Base-by-base conservation (phyloP, 176 grass and related monocot species). In the Zizania latifolia region DNA sequence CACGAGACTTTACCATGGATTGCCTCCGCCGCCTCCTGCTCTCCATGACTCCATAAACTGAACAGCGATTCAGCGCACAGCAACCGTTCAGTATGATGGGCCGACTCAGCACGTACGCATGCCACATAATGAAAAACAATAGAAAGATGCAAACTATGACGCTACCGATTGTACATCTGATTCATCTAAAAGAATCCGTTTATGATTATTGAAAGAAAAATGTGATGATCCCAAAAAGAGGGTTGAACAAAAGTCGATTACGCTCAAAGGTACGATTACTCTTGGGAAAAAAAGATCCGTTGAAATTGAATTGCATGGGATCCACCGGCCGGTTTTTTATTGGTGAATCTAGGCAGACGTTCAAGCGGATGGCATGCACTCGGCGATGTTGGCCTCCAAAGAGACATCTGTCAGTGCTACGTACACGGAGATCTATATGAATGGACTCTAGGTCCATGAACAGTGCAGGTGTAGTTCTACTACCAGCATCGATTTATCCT, bases 291-390 rank as follows among this genome's bases (percentile, higher is more conserved):
- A n/a, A 21, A 24, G 46, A 76, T 61, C 10, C 32, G 65, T 34
- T 66, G 55, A 63, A 19, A 67, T 50, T 79, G 50, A 80, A 74
- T 74, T 4, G 36, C 38, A 32, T 58, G 83, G 69, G 76, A 80
- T 74, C 68, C 69, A 45, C 58, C 10, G n/a, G 3, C 12, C 6
- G 29, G 57, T 12, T 41, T 46, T n/a, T 44, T 55, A 85, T 66
- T 16, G 37, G 38, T 73, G 59, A 79, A 67, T 73, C 68, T 79
- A 48, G 16, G 17, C 34, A 35, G 68, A 15, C 13, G 21, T 10
- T 74, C 50, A 38, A 24, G 68, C 6, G 76, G 60, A 50, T 23
- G 60, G 48, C 76, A n/a, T n/a, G n/a, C n/a, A 46, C 76, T 50
- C 46, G 75, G 45, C 23, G 50, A 39, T 80, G 69, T 32, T 85